These are phyloP conservation scores for Globisporangium parvum DNA, from an alignment of 352 stramenopile genomes.

Conservation along the genomic window DNA sequence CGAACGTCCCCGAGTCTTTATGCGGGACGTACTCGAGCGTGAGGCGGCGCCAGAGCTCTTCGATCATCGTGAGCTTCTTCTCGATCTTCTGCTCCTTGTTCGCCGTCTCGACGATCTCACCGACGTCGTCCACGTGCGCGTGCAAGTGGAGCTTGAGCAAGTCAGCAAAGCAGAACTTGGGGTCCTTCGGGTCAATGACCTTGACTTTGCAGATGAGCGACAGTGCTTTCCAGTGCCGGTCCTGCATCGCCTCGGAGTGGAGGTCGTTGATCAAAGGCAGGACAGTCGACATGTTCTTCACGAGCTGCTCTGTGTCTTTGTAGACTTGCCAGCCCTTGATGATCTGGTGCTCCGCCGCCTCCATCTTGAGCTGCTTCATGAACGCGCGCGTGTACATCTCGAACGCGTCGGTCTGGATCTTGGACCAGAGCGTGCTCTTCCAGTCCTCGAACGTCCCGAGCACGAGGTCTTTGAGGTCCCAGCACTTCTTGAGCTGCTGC, in stretches of 20 bases:
- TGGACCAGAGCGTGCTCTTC: constrained; percentile 78
- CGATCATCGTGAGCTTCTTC: constrained; percentile 87
- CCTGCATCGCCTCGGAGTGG: constrained; percentile 92
- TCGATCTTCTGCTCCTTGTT: constrained; percentile 90
- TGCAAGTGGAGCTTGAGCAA: constrained; percentile 81
- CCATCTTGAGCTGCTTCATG: constrained; percentile 84
- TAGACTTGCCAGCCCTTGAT: constrained; percentile 87
- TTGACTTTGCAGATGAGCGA: constrained; percentile 85
- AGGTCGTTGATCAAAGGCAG: constrained; percentile 92
- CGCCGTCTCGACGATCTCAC: constrained; percentile 83
- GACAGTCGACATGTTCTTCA: constrained; percentile 85
- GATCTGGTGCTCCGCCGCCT: constrained; percentile 74
- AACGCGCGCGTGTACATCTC: constrained; percentile 72
- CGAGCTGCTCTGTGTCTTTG: constrained; percentile 81
- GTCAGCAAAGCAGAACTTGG: constrained; percentile 80
- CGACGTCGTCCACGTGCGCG: constrained; percentile 78
- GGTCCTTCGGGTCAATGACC: constrained; percentile 76
- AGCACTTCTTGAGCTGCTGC: constrained; percentile 84
- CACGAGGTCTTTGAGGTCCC: constrained; percentile 82
- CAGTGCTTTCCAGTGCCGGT: constrained; percentile 91
- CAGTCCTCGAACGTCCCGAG: constrained; percentile 80
- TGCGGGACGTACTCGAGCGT: constrained; percentile 85
- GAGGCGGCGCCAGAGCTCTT: constrained; percentile 76
- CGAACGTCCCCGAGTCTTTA: constrained; percentile 82
- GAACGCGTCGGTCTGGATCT: constrained; percentile 79